phyloP scores from a whole-genome alignment of 2,329 filamentous ascomycete species.

The Colletotrichum graminicola region DNA sequence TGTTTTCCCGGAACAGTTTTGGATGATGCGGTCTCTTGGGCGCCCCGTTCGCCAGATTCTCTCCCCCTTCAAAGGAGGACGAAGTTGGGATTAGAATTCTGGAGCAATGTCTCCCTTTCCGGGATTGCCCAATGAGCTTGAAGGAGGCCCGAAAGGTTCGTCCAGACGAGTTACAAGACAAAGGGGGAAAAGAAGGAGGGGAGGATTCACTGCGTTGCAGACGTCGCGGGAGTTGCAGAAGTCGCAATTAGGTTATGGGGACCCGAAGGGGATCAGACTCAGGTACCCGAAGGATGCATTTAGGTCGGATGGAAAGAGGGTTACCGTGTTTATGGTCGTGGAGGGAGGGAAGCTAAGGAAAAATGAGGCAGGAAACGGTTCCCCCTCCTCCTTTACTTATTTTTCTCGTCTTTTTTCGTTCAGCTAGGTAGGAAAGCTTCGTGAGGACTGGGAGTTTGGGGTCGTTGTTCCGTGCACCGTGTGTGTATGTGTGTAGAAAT shows the following conservation, averaged over 20 bases:
- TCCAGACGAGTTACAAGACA: not conserved
- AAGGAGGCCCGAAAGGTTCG: not conserved
- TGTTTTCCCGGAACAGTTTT: not conserved
- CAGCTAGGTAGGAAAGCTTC: not conserved
- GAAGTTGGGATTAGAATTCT: too few species aligned
- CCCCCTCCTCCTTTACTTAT: not conserved
- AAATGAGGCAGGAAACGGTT: constrained; percentile 8
- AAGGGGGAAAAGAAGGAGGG: not conserved
- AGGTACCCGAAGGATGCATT: not conserved
- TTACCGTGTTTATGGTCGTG: constrained; percentile 11
- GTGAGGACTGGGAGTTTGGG: not conserved
- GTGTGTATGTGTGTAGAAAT: not conserved
- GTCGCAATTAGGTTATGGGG: constrained; percentile 11
- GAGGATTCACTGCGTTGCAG: not conserved
- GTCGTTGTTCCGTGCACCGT: not conserved
- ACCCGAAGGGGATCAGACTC: not conserved
- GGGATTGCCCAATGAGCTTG: not conserved
- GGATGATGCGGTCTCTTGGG: constrained; percentile 12
- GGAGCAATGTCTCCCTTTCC: too few species aligned
- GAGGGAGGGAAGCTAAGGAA: not conserved
- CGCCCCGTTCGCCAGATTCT: not conserved
- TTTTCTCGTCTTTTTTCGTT: not conserved
- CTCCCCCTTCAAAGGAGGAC: not conserved
- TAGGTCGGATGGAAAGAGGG: constrained; percentile 3
- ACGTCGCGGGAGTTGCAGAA: not conserved